phyloP scores from a whole-genome alignment of 2,329 filamentous ascomycete genomes.

The Aspergillus thermomutatus region DNA sequence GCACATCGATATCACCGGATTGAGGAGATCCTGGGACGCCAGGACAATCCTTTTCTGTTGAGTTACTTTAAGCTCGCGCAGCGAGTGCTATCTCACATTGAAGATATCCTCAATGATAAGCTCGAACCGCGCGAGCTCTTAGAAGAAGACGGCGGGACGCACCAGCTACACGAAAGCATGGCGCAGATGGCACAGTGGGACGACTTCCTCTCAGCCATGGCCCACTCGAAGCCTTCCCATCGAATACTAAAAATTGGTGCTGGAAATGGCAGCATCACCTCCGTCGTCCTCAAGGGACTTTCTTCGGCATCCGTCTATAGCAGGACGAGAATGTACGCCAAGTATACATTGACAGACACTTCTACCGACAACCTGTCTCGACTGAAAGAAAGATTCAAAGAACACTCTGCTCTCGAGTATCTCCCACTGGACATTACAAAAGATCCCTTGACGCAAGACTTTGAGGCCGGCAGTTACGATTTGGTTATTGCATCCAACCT shows the following conservation, averaged over 20 bases:
- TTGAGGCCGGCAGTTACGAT: slow-evolving; percentile 21
- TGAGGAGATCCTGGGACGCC: no score
- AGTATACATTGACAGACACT: slow-evolving; percentile 19
- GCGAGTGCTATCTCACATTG: no score
- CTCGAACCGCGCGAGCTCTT: no score
- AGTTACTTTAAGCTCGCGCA: no score
- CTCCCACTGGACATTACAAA: slow-evolving; percentile 22
- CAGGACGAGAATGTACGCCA: no score
- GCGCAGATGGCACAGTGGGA: no score
- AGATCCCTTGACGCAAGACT: slow-evolving; percentile 23
- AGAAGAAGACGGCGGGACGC: no score
- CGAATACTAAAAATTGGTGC: slow-evolving; percentile 26
- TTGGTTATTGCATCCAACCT: slow-evolving; percentile 29
- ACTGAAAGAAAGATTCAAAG: slow-evolving; percentile 23
- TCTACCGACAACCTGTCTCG: slow-evolving; percentile 30
- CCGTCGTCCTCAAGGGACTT: slow-evolving; percentile 7
- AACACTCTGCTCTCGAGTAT: slow-evolving; percentile 23
- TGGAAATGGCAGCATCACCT: slow-evolving; percentile 30
- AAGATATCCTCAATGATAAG: no score
- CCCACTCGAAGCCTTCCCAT: slow-evolving; percentile 6
- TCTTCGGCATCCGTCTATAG: not conserved
- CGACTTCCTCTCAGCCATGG: not conserved
- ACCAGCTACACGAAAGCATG: no score
- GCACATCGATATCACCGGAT: no score
- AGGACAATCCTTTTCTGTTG: no score